Evolutionary conservation across 306 rosid genomes (phyloP), one percentile per base, ranked within the genome.

Genomic region (Rosa chinensis): DNA sequence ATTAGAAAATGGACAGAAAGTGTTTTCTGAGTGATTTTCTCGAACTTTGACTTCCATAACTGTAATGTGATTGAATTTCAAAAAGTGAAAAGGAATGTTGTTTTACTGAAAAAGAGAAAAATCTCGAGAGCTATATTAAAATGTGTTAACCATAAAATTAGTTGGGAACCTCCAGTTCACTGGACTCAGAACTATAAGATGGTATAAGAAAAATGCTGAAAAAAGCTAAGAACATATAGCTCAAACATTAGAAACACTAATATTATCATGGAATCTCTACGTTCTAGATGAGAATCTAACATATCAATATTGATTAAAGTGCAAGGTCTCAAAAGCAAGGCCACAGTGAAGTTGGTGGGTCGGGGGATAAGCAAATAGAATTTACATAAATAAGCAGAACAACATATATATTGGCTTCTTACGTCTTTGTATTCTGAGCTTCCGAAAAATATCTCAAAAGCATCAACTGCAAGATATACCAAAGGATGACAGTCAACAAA

Each of bases 371-470:
- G 70, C 58, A 77, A 74, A 72, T 68, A 8, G 42, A 20, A 74
- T 37, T n/a, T 58, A 53, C 63, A 39, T 10, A 25, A 62, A 66
- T 73, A 66, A 47, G 40, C 13, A 39, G 43, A 75, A 80, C 72
- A 84, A 72, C 25, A 72, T 42, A 42, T 32, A 72, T 42, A 42
- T 32, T 50, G 64, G 75, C 74, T 80, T 49, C 97, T 91, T 87
- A 94, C 97, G 48, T 91, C 86, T 88, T 87, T 90, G 88, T 94
- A 94, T 66, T 94, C 92, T 80, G 94, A 88, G 85, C 91, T 86
- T 80, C 70, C 82, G 59, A 79, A 75, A 84, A 92, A 89, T 78
- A 91, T 86, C 91, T 87, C 82, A 37, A 91, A 86, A 73, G 97
- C 92, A 58, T 89, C 89, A 48, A 84, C 99, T 92, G 87, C 91